A percentile compares a stretch with the other conserved stretches of the same genome.
phyloP scores from a whole-genome alignment of 2,329 filamentous ascomycete genomes.

The Camillea tinctor region DNA sequence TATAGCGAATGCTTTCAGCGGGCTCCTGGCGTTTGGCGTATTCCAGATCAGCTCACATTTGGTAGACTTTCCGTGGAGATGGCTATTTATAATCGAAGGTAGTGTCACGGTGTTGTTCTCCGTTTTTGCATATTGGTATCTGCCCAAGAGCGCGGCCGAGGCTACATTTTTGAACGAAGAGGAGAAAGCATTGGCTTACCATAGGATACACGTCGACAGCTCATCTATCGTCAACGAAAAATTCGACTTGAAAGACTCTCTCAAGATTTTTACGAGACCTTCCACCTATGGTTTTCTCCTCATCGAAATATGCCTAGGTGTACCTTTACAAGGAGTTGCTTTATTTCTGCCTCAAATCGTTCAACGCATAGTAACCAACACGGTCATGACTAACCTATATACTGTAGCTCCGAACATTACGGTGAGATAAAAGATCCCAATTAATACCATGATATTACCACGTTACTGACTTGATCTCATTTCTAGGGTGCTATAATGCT shows the following conservation, averaged over 20 bases:
- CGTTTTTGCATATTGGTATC: conserved; percentile 65
- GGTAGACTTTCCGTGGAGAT: conserved; percentile 43
- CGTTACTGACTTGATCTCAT: neutral
- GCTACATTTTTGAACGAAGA: conserved; percentile 64
- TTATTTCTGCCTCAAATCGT: conserved; percentile 58
- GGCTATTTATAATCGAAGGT: conserved; percentile 50
- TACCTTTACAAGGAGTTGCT: conserved; percentile 54
- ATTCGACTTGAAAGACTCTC: conserved; percentile 49
- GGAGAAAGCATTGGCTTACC: conserved; percentile 67
- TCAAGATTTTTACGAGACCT: conserved; percentile 51
- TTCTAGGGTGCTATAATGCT: conserved; percentile 65
- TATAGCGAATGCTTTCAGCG: conserved; percentile 62
- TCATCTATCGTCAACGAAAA: conserved; percentile 59
- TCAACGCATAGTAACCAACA: conserved; percentile 45
- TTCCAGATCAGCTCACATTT: conserved; percentile 44
- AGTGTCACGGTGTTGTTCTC: conserved; percentile 59
- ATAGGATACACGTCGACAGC: conserved; percentile 73
- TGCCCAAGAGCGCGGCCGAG: conserved; percentile 63
- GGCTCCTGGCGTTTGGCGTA: conserved; percentile 47
- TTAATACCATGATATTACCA: neutral
- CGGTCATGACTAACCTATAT: conserved; percentile 70
- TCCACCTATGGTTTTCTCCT: conserved; percentile 49
- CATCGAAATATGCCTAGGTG: conserved; percentile 59
- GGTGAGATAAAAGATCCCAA: conserved; percentile 12
- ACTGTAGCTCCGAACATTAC: conserved; percentile 78